Evolutionary conservation across 352 stramenopile genomes (phyloP), one percentile per base, ranked within the genome.

Genomic region (Globisporangium nodosum): DNA sequence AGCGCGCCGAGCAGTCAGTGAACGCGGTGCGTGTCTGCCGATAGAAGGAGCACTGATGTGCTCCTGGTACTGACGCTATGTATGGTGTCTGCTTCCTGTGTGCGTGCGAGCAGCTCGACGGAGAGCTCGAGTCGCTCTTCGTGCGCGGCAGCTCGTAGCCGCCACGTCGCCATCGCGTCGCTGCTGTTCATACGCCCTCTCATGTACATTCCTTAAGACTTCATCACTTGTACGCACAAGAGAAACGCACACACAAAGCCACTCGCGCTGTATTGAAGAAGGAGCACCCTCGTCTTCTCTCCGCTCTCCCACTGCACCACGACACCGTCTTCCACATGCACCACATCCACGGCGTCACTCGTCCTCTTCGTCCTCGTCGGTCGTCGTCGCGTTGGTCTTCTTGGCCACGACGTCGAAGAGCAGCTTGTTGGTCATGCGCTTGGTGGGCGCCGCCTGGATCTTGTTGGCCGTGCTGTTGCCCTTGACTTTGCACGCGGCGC

Each of bases 381-480:
- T 12, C 6, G 33, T 39, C 37, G 37, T 43, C 13, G 37, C 37
- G 13, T 57, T 35, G 16, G 33, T 47, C 42, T 52, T 60, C 42
- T 64, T 63, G 27, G 57, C 3, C 11, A 57, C 42, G 47, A 71
- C 65, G 56, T 71, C 65, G 54, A 71, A 71, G 16, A 58, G 51
- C 33, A 71, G 62, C 49, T 71, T 71, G 69, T 76, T 71, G 49
- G 35, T 71, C 43, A 69, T 15, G 47, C 69, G 69, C 50, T 71
- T 69, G 45, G 13, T 52, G 4, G 65, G 62, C 37, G 65, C 58
- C 30, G 54, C 59, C 42, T 71, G 61, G 58, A 75, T 72, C 53
- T 75, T 72, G 65, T 75, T 75, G 56, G 35, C 21, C 6, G 49
- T 61, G 51, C 12, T 39, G 3, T 42, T 65, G 16, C 48, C 43